Evolutionary conservation across 441 rosid species (phyloP), one percentile per base, ranked within the genome.

Genomic region (Arabidopsis hybrid): DNA sequence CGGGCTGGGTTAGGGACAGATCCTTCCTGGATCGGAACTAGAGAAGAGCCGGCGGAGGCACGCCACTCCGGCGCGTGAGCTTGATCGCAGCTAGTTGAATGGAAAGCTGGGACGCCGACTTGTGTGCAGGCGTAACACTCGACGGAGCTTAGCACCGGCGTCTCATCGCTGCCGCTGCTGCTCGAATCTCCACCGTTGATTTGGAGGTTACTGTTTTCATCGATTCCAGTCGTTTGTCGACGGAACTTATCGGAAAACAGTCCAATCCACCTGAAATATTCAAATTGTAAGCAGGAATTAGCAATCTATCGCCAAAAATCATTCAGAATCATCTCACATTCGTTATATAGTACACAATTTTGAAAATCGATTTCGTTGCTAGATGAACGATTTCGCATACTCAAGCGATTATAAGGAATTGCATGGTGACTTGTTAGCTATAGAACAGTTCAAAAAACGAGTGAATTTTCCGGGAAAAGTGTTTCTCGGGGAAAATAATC

Each of bases 101-200:
- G 97, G 69, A 89, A 91, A 35, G 77, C 81, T 1, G 97, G 97
- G 32, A 89, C 88, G 46, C 95, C 93, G 12, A 65, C 89, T 32
- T 85, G 93, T 1, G 89, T 87, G 69, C 94, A 89, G 0, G 90
- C 89, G 69, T 85, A 84, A 81, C 94, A 91, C 69, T 91, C 92
- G 47, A 72, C 52, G 67, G 87, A 60, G 79, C 40, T 73, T 9
- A 81, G 72, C 73, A 83, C 77, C 12, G 83, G 74, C 45, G 75
- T 68, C 5, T 73, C 81, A 34, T 79, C 81, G 26, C 26, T 21
- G 49, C 71, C 64, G 10, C 69, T 58, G 53, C 75, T 65, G 50
- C 74, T 39, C 26, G 26, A 21, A 21, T 21, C 26, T 21, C 26
- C 26, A 21, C 26, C 26, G 26, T 21, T 21, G 26, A 21, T 21